Conservation (phyloP, 2,329 filamentous ascomycete genomes). For the Calonectria henricotiae region DNA sequence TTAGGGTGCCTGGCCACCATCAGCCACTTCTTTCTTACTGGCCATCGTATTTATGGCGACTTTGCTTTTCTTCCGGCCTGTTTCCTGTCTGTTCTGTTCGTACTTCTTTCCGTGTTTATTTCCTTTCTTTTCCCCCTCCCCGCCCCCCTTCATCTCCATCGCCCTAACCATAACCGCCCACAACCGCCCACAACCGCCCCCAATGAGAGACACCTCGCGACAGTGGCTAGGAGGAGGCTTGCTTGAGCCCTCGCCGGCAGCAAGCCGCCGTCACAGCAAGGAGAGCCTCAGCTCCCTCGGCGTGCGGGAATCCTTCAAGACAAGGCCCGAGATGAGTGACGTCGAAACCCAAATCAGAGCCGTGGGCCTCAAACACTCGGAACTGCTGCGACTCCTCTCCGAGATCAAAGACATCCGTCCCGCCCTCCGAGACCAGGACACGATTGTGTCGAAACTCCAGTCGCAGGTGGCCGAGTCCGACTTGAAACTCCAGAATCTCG, state of each 20-base stretch:
- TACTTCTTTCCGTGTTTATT: neutral
- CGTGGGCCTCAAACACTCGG: slow-evolving; percentile 60
- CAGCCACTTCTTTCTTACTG: neutral
- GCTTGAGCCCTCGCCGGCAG: slow-evolving; percentile 10
- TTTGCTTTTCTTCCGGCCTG: neutral
- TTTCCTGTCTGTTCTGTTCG: neutral
- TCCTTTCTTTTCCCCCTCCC: neutral
- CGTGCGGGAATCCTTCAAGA: neutral
- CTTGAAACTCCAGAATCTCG: slow-evolving; percentile 50
- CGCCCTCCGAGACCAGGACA: slow-evolving; percentile 63
- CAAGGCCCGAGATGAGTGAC: slow-evolving; percentile 47
- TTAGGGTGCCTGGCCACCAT: slow-evolving; percentile 7
- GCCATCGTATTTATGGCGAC: neutral
- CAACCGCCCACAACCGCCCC: neutral
- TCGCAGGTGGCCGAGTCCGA: slow-evolving; percentile 57
- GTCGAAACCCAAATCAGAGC: slow-evolving; percentile 59
- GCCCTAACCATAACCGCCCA: neutral
- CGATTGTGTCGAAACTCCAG: slow-evolving; percentile 65
- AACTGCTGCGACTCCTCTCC: slow-evolving; percentile 65
- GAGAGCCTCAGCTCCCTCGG: neutral
- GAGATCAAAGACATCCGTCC: slow-evolving; percentile 67
- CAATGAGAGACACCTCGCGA: slow-evolving; percentile 17
- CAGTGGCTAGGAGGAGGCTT: slow-evolving; percentile 19
- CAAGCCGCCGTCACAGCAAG: slow-evolving; percentile 11
- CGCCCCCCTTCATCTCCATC: neutral